phyloP scores from a whole-genome alignment of 306 rosid genomes.

The Vigna mungo region DNA sequence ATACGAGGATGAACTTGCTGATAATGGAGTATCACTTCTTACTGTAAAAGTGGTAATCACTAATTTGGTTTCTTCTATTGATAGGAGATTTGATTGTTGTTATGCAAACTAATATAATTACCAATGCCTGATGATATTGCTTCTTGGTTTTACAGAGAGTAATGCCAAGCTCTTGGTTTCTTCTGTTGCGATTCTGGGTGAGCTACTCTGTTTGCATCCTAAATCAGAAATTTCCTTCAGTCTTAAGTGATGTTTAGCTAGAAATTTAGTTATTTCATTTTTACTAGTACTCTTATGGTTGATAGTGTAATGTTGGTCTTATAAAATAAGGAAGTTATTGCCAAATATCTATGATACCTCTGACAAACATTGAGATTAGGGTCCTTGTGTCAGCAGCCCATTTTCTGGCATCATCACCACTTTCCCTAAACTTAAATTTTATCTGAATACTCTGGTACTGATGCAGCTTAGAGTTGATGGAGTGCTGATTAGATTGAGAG shows the following conservation, averaged over 20 bases:
- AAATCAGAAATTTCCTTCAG: slow-evolving; percentile 20
- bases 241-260: background rate
- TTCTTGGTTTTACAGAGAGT: slow-evolving; percentile 76
- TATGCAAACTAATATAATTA: slow-evolving; percentile 31
- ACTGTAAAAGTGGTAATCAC: slow-evolving; percentile 91
- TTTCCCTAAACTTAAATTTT: slow-evolving; percentile 25
- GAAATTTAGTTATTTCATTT: background rate
- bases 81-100: slow-evolving; percentile 3
- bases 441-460: slow-evolving; percentile 40
- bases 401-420: slow-evolving; percentile 26
- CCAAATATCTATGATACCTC: slow-evolving; percentile 18
- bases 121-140: slow-evolving; percentile 44
- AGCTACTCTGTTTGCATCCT: slow-evolving; percentile 49
- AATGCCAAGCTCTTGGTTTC: slow-evolving; percentile 98
- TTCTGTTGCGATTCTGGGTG: slow-evolving; percentile 95
- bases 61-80: slow-evolving; percentile 40
- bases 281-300: slow-evolving; percentile 3
- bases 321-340: slow-evolving; percentile 29
- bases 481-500: slow-evolving; percentile 90
- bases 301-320: slow-evolving; percentile 15
- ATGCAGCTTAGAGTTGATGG: slow-evolving; percentile 98
- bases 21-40: slow-evolving; percentile 90
- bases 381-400: background rate
- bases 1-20: slow-evolving; percentile 97
- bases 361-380: slow-evolving; percentile 20